Evolutionary conservation across 768 basidiomycete species (phyloP).

Genomic region (Rhizopogon vesiculosus): DNA sequence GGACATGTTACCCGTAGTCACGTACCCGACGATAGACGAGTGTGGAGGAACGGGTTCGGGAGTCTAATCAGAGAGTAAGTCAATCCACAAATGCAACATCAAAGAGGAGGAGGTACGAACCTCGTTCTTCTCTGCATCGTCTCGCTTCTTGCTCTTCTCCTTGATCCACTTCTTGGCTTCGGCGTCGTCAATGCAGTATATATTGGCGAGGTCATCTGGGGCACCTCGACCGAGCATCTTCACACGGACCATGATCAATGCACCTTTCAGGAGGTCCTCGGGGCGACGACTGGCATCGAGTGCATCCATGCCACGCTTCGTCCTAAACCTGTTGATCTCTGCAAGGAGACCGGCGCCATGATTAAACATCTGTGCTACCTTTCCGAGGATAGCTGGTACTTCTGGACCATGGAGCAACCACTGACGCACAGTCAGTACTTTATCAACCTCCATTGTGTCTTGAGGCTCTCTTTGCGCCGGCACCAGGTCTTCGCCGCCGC

Average conservation of each 20-base stretch:
- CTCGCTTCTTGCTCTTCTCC: conserved; percentile 20
- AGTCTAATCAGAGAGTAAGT: conserved; percentile 31
- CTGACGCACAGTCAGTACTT: conserved; percentile 23
- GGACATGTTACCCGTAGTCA: conserved; percentile 83
- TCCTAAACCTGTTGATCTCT: conserved; percentile 56
- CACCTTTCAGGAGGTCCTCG: conserved; percentile 48
- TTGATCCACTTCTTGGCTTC: conserved; percentile 47
- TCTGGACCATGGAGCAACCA: conserved; percentile 72
- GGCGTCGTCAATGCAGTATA: conserved; percentile 59
- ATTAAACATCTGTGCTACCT: conserved; percentile 33
- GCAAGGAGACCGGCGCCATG: conserved; percentile 41
- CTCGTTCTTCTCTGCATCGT: conserved; percentile 20
- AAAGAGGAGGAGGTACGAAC: conserved; percentile 18
- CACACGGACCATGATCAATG: conserved; percentile 65
- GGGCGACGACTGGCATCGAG: conserved; percentile 30
- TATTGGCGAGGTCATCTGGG: conserved; percentile 68
- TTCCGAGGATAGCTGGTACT: conserved; percentile 40
- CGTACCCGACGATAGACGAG: conserved; percentile 65
- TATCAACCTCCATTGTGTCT: conserved; percentile 7
- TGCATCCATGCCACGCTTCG: conserved; percentile 44
- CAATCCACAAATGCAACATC: not conserved
- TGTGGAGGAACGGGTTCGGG: conserved; percentile 37
- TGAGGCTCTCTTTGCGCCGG: conserved; percentile 53
- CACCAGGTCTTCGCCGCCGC: conserved; percentile 32
- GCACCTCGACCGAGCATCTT: conserved; percentile 61